phyloP scores from a whole-genome alignment of 1,284 basidiomycete genomes.

The Lentinus polychrous region DNA sequence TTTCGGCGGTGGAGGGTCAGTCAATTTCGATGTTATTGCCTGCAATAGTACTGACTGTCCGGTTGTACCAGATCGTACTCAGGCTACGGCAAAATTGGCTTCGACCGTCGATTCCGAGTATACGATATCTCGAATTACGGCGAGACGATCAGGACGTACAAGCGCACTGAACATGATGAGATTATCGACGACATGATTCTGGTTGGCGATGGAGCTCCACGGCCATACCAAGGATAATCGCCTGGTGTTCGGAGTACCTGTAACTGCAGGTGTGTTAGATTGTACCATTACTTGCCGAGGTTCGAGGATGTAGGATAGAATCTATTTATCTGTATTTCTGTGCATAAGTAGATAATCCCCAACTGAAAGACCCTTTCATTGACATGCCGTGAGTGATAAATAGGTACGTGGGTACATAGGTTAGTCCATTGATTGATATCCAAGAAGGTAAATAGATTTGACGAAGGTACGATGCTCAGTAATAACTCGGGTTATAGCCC shows the following conservation, averaged over 20 bases:
- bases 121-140: slow-evolving; percentile 84
- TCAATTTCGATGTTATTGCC: slow-evolving; percentile 9
- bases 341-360: background rate
- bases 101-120: slow-evolving; percentile 85
- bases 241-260: no score
- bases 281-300: background rate
- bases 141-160: slow-evolving; percentile 85
- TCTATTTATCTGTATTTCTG: background rate
- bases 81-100: slow-evolving; percentile 77
- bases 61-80: slow-evolving; percentile 61
- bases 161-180: slow-evolving; percentile 72
- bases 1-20: slow-evolving; percentile 86
- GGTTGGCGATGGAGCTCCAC: slow-evolving; percentile 36
- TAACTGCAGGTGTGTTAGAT: no score
- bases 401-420: background rate
- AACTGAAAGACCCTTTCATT: background rate
- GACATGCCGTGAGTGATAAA: background rate
- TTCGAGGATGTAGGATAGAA: background rate
- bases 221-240: slow-evolving; percentile 10
- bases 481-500: slow-evolving; percentile 1
- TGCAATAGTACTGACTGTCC: background rate
- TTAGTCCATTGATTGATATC: background rate
- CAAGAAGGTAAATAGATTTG: background rate
- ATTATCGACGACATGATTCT: slow-evolving; percentile 63
- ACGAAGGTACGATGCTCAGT: background rate